Percentiles rank a stretch among this genome's conserved stretches.
phyloP scores from a whole-genome alignment of 2,329 filamentous ascomycete genomes.

The Blastomyces gilchristii region DNA sequence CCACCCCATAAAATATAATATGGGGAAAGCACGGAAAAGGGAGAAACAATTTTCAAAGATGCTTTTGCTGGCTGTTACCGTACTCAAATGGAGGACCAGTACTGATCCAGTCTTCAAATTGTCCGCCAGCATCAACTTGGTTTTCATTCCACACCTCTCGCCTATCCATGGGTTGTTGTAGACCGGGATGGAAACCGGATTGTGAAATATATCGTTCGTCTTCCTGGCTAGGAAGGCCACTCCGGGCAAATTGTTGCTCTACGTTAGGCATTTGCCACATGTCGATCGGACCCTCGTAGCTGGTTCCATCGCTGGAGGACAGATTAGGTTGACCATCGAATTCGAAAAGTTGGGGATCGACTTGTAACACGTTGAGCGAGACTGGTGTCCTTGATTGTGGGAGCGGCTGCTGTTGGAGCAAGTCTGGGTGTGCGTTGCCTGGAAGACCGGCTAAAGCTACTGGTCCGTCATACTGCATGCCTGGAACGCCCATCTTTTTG shows the following conservation, averaged over 20 bases:
- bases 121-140: slow-evolving; percentile 32
- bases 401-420: slow-evolving; percentile 26
- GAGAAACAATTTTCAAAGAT: slow-evolving; percentile 3
- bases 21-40: not conserved
- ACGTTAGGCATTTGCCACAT: slow-evolving; percentile 19
- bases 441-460: slow-evolving; percentile 35
- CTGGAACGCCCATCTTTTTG: slow-evolving; percentile 27
- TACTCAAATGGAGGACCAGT: slow-evolving; percentile 6
- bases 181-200: slow-evolving; percentile 19
- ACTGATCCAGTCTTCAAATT: slow-evolving; percentile 41
- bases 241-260: slow-evolving; percentile 17
- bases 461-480: slow-evolving; percentile 23
- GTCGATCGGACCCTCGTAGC: slow-evolving; percentile 16
- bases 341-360: slow-evolving; percentile 35
- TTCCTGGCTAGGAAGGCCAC: slow-evolving; percentile 9
- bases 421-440: slow-evolving; percentile 34
- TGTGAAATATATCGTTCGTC: slow-evolving; percentile 16
- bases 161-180: slow-evolving; percentile 26
- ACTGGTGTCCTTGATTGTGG: slow-evolving; percentile 20
- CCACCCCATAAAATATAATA: not conserved
- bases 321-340: slow-evolving; percentile 18
- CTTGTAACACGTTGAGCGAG: slow-evolving; percentile 23
- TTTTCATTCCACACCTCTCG: slow-evolving; percentile 28
- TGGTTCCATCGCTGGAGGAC: slow-evolving; percentile 10
- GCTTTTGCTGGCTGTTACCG: not conserved